A percentile compares a stretch with the other conserved stretches of the same genome.
These are phyloP conservation scores for Raffaelea deltoideospora DNA, from an alignment of 2,329 filamentous ascomycete genomes.

Conservation along the genomic window DNA sequence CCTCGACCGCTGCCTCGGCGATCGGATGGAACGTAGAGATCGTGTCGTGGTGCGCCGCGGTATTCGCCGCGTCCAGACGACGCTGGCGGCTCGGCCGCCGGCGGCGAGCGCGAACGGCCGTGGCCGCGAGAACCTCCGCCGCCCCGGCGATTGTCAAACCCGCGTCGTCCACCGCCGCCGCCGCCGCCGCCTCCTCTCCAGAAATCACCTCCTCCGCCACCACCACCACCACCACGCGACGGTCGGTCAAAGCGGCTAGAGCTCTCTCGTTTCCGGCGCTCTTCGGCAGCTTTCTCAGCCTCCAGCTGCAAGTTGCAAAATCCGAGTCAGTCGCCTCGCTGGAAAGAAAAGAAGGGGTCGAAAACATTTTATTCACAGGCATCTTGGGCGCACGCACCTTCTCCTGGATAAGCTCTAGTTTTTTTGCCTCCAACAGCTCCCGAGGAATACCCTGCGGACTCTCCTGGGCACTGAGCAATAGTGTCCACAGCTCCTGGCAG, in stretches of 20 bases:
- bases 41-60: slow-evolving; percentile 19
- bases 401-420: slow-evolving; percentile 83
- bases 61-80: slow-evolving; percentile 25
- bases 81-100: slow-evolving; percentile 29
- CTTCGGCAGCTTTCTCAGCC: slow-evolving; percentile 67
- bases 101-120: slow-evolving; percentile 32
- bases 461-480: slow-evolving; percentile 78
- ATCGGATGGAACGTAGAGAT: slow-evolving; percentile 38
- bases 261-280: slow-evolving; percentile 56
- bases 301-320: slow-evolving; percentile 57
- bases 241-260: slow-evolving; percentile 19
- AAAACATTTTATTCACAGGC: no score
- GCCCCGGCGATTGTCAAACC: slow-evolving; percentile 21
- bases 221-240: slow-evolving; percentile 22
- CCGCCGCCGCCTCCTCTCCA: slow-evolving; percentile 39
- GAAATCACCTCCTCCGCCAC: slow-evolving; percentile 28
- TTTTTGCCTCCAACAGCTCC: slow-evolving; percentile 90
- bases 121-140: slow-evolving; percentile 24
- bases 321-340: no score
- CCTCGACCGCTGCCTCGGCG: slow-evolving; percentile 21
- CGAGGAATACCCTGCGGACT: slow-evolving; percentile 86
- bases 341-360: no score
- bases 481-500: slow-evolving; percentile 85
- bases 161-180: slow-evolving; percentile 33
- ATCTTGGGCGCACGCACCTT: no score